phyloP scores from a whole-genome alignment of 1,284 basidiomycete genomes.

The Hymenochaete sp. region DNA sequence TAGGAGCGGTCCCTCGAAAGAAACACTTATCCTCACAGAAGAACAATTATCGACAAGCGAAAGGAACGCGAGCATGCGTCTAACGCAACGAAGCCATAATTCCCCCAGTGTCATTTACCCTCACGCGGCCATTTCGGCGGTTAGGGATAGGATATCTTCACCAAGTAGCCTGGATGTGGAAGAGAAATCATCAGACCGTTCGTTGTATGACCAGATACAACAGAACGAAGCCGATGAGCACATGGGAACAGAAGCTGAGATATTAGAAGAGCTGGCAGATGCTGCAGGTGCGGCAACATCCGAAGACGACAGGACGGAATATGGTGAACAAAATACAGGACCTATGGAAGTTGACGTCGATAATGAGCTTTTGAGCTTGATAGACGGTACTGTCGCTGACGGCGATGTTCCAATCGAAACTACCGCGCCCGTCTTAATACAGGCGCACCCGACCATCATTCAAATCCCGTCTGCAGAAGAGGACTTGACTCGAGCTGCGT shows the following conservation, averaged over 20 bases:
- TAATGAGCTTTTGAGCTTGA: conserved; percentile 57
- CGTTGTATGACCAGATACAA: no score
- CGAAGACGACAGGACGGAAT: conserved; percentile 13
- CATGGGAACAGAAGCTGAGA: conserved; percentile 23
- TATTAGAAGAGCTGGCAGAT: conserved; percentile 25
- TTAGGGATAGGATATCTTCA: not conserved
- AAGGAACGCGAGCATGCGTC: not conserved
- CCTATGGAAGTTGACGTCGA: conserved; percentile 55
- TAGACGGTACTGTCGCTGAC: conserved; percentile 41
- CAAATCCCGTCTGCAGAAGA: no score
- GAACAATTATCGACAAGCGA: no score
- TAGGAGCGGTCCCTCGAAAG: not conserved
- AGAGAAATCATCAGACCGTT: no score
- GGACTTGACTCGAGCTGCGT: no score
- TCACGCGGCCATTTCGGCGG: not conserved
- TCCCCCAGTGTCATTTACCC: not conserved
- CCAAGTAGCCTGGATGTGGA: not conserved
- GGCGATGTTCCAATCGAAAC: no score
- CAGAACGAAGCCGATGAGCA: no score
- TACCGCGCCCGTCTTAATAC: no score
- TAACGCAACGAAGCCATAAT: not conserved
- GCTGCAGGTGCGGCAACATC: conserved; percentile 18
- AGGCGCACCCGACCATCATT: no score
- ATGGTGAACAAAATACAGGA: conserved; percentile 15
- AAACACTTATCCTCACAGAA: not conserved